These are phyloP conservation scores for Chalaropsis ovoidea DNA, from an alignment of 2,329 filamentous ascomycete genomes.

Conservation along the genomic window DNA sequence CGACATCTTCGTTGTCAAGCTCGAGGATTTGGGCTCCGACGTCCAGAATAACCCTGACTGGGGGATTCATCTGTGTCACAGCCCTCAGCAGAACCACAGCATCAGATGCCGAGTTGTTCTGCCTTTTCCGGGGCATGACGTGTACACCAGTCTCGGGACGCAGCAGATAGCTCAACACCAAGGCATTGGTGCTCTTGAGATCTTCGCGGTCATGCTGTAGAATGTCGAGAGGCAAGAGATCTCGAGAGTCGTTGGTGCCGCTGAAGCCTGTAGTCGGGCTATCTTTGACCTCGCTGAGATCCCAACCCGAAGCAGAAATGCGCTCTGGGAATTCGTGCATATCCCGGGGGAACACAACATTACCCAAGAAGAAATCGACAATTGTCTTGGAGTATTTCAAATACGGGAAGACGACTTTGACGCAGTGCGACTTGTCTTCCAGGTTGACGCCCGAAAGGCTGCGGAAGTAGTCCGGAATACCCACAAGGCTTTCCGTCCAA, in stretches of 20 bases:
- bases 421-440: constrained; percentile 43
- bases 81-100: constrained; percentile 38
- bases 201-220: constrained; percentile 44
- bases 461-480: constrained; percentile 34
- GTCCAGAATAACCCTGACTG: constrained; percentile 54
- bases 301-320: constrained; percentile 57
- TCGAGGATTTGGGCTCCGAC: constrained; percentile 63
- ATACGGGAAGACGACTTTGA: constrained; percentile 41
- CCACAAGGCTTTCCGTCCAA: constrained; percentile 37
- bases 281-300: constrained; percentile 42
- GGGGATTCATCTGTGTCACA: constrained; percentile 34
- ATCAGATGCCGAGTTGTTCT: constrained; percentile 28
- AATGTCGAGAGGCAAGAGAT: constrained; percentile 48
- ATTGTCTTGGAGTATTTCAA: constrained; percentile 43
- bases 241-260: constrained; percentile 55
- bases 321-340: constrained; percentile 54
- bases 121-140: constrained; percentile 28
- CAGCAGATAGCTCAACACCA: constrained; percentile 52
- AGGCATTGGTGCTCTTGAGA: constrained; percentile 56
- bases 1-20: constrained; percentile 46
- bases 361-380: constrained; percentile 54
- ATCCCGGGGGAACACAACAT: constrained; percentile 51
- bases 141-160: constrained; percentile 41
- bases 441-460: constrained; percentile 48
- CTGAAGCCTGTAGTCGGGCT: constrained; percentile 56